These are phyloP conservation scores for Scheffersomyces lignicola DNA, from an alignment of 1,139 yeast genomes.

Conservation along the genomic window DNA sequence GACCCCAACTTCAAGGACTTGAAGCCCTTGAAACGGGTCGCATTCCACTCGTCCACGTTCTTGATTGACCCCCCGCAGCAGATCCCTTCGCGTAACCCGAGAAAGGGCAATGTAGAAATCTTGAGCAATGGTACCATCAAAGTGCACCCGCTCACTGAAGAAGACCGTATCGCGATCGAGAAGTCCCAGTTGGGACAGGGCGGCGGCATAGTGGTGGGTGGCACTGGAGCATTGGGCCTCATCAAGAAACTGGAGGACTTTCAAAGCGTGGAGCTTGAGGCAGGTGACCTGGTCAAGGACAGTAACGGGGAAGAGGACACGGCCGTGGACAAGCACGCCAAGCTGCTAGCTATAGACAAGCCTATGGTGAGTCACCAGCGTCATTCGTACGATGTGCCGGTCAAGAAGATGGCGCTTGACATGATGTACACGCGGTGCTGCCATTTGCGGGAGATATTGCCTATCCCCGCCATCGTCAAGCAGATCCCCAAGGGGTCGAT, in stretches of 20 bases:
- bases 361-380: slow-evolving; percentile 40
- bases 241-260: slow-evolving; percentile 19
- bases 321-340: slow-evolving; percentile 42
- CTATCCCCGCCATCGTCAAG: slow-evolving; percentile 73
- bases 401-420: slow-evolving; percentile 55
- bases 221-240: slow-evolving; percentile 62
- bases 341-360: slow-evolving; percentile 45
- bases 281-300: slow-evolving; percentile 14
- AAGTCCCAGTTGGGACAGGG: slow-evolving; percentile 53
- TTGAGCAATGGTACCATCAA: slow-evolving; percentile 58
- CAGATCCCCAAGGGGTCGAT: slow-evolving; percentile 70
- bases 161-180: slow-evolving; percentile 48
- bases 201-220: slow-evolving; percentile 81
- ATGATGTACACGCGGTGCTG: slow-evolving; percentile 73
- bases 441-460: slow-evolving; percentile 70
- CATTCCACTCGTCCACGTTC: slow-evolving; percentile 72
- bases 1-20: slow-evolving; percentile 25
- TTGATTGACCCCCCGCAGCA: slow-evolving; percentile 74
- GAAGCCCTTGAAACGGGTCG: slow-evolving; percentile 62
- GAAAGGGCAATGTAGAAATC: slow-evolving; percentile 71
- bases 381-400: slow-evolving; percentile 33
- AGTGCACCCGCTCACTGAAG: slow-evolving; percentile 62
- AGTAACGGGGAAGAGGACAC: slow-evolving; percentile 36
- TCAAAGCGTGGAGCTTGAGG: slow-evolving; percentile 10
- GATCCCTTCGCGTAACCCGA: slow-evolving; percentile 63